These are phyloP conservation scores for Globisporangium irregulare DNA, from an alignment of 352 stramenopile genomes.

Conservation along the genomic window DNA sequence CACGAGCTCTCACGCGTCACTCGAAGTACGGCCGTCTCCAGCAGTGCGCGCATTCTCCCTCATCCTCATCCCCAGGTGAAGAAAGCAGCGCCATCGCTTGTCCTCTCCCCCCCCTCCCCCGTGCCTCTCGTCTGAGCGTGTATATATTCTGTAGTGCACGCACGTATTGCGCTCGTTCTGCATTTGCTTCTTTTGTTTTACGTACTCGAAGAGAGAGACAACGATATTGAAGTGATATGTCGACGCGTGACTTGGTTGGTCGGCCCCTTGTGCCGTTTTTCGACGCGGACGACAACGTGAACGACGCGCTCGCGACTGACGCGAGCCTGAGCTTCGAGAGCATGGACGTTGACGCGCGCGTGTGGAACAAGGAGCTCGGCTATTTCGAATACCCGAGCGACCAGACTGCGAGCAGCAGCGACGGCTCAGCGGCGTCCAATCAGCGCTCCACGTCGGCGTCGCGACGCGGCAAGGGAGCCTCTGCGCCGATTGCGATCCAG, in stretches of 20 bases:
- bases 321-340: conserved; percentile 39
- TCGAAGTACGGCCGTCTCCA: background rate
- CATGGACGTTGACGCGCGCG: conserved; percentile 76
- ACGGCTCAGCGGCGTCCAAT: conserved; percentile 4
- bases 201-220: background rate
- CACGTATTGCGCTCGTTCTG: background rate
- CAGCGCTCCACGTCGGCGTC: conserved; percentile 7
- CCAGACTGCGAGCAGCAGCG: conserved; percentile 17
- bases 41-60: background rate
- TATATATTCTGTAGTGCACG: background rate
- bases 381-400: conserved; percentile 83
- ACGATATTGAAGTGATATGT: conserved; percentile 8
- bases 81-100: background rate
- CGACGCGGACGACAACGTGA: conserved; percentile 72
- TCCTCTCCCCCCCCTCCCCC: too few species aligned
- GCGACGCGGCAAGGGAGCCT: conserved; percentile 5
- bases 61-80: background rate
- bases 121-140: background rate
- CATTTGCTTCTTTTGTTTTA: conserved; percentile 1
- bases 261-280: conserved; percentile 78
- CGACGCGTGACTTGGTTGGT: conserved; percentile 36
- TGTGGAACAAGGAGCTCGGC: conserved; percentile 79
- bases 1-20: background rate
- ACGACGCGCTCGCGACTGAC: conserved; percentile 47
- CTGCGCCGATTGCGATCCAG: conserved; percentile 28